Evolutionary conservation across 2,329 filamentous ascomycete species (phyloP), one percentile per base, ranked within the genome.

Genomic region (Arthrobotrys musiformis): DNA sequence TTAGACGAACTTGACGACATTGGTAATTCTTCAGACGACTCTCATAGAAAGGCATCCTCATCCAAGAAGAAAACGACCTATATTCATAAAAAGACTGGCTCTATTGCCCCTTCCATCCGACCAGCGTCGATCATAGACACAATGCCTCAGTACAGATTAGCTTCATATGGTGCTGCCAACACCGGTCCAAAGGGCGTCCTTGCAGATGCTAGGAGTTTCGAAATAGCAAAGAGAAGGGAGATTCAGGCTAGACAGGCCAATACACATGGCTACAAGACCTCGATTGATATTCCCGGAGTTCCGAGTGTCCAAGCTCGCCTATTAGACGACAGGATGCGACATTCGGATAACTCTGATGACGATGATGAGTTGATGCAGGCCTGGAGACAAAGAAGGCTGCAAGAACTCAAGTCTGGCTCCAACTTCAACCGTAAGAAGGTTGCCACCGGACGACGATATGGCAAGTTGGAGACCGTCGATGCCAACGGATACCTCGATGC

Each of bases 401-500:
- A 89, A 78, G 93, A 98, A 85, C 86, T 98, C 63, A 88, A 93
- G 86, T 85, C 85, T 80, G 85, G 87, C 76, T 87, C 83, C 78
- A 86, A 89, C 58, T 87, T 87, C 78, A 91, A 87, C 78, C 86
- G 91, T 81, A 89, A 90, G 81, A 91, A 89, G 63, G 94, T 91
- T 83, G 93, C 93, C 0, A 93, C 91, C 81, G 88, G 91, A 79
- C 87, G 92, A 79, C 86, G 91, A 72, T 98, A 92, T 82, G 95
- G 95, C 22, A 88, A 88, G 11, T 85, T 98, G 79, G 91, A 94
- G 78, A 88, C 89, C 74, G 95, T 98, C 0, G 94, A 98, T 85
- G 94, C 93, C 6, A 86, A 91, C 79, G 95, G 94, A 17, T 99
- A 97, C 81, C 88, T 99, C n/a, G 94, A 98, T 83, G 94, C 94